Percentiles rank a stretch among this genome's conserved stretches.
These are phyloP conservation scores for Ogataea neopini DNA, from an alignment of 805 yeast species.

Conservation along the genomic window DNA sequence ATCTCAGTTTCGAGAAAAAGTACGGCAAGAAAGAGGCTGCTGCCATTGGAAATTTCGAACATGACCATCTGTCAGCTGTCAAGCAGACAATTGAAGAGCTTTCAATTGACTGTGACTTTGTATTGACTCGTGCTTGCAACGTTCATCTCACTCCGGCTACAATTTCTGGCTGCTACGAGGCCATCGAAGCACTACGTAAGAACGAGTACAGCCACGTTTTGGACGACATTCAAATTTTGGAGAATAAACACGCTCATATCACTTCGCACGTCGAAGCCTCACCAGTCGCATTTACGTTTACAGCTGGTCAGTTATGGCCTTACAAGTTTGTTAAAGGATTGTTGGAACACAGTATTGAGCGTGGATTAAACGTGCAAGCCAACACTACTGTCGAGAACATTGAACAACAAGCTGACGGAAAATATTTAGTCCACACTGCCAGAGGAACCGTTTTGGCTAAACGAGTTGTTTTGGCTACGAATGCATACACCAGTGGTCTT, in stretches of 20 bases:
- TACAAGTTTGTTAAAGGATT: constrained; percentile 40
- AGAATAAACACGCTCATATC: constrained; percentile 32
- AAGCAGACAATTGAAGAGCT: constrained; percentile 34
- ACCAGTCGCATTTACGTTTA: constrained; percentile 34
- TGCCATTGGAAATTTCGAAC: constrained; percentile 40
- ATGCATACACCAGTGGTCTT: constrained; percentile 33
- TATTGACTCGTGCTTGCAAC: constrained; percentile 32
- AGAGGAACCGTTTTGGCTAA: constrained; percentile 28
- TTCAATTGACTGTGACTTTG: constrained; percentile 34
- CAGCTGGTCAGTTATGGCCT: constrained; percentile 47
- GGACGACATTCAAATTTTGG: constrained; percentile 32
- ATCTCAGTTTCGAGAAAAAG: constrained; percentile 17
- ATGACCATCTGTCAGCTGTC: constrained; percentile 34
- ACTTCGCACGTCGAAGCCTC: constrained; percentile 30
- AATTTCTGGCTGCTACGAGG: constrained; percentile 12
- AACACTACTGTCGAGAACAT: constrained; percentile 38
- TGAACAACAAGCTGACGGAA: constrained; percentile 25
- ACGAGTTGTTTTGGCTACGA: constrained; percentile 39
- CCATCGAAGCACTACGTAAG: constrained; percentile 16
- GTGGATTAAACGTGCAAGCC: constrained; percentile 43
- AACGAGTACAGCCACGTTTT: constrained; percentile 30
- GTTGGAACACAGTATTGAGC: constrained; percentile 31
- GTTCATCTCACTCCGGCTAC: constrained; percentile 26
- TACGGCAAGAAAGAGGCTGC: constrained; percentile 35
- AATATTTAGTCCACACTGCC: constrained; percentile 33